A percentile compares a stretch with the other conserved stretches of the same genome.
These are phyloP conservation scores for Fistulina hepatica DNA, from an alignment of 1,284 basidiomycete species.

Conservation along the genomic window DNA sequence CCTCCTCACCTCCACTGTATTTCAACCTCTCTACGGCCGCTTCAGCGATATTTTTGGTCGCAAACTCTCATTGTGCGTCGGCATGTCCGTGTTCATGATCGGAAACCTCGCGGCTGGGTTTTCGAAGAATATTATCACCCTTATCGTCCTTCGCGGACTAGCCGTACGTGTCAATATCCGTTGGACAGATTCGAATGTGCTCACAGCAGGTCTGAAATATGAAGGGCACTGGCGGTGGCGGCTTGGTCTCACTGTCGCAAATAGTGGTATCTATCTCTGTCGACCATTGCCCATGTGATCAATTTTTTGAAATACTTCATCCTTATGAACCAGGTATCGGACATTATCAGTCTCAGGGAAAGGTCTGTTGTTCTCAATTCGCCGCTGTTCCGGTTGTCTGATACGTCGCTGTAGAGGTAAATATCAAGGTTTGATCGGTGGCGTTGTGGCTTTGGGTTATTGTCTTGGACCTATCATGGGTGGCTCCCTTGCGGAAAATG, in stretches of 20 bases:
- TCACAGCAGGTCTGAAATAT: background rate
- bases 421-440: slow-evolving; percentile 54
- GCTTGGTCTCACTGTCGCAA: slow-evolving; percentile 53
- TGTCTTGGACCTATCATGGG: slow-evolving; percentile 49
- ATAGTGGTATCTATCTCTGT: slow-evolving; percentile 41
- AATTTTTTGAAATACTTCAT: background rate
- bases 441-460: slow-evolving; percentile 36
- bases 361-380: slow-evolving; percentile 27
- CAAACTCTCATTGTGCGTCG: slow-evolving; percentile 49
- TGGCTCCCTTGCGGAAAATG: slow-evolving; percentile 44
- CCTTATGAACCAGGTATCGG: slow-evolving; percentile 24
- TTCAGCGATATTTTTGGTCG: slow-evolving; percentile 72
- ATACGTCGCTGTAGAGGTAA: slow-evolving; percentile 34
- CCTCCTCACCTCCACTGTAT: slow-evolving; percentile 53
- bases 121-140: slow-evolving; percentile 50
- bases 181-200: background rate
- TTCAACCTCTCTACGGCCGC: slow-evolving; percentile 56
- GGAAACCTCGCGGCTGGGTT: slow-evolving; percentile 51
- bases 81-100: slow-evolving; percentile 52
- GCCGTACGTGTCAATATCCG: background rate
- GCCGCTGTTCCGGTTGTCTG: background rate
- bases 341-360: slow-evolving; percentile 50
- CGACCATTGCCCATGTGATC: background rate
- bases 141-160: slow-evolving; percentile 58
- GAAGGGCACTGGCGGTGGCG: slow-evolving; percentile 56